Base-by-base conservation (phyloP, 2,329 filamentous ascomycete species). In the Pestalotiopsis sp. region DNA sequence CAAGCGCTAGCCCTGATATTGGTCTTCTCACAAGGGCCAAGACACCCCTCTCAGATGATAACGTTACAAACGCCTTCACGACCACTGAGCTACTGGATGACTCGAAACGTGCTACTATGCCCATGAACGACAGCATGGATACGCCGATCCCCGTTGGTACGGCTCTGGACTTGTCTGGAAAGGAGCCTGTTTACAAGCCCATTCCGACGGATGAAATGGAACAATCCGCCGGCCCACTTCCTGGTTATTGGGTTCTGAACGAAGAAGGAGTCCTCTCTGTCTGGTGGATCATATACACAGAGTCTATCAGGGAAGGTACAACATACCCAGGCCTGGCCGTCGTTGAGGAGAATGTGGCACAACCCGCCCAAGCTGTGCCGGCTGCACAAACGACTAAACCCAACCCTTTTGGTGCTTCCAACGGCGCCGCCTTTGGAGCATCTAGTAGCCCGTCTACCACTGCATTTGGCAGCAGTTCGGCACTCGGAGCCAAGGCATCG, bases 201-300 rank as follows among this genome's bases (percentile, higher is more conserved):
- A 92, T 97, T 68, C 89, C 89, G 23, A 87, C 89, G 1, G 92
- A 96, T 71, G 90, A 97, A 75, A 89, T 97, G 61, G 87, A 92
- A 39, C 88, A 95, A 75, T 97, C 94, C 4, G 87, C 91, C 0
- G 90, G 89, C 1, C 95, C 96, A 13, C 81, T 98, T 9, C 96
- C 96, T 5, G 93, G 91, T 12, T 85, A 97, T 57, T 91, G 96
- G 86, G 87, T 94, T 38, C 84, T 99, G 17, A 98, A 97, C 70
- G 91, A 97, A 72, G 93, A 98, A 75, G 96, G 96, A 72, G 82
- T 97, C 11, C 84, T 99, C 17, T 90, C 89, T 60, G 87, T 90
- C 13, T 99, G 95, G 94, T 98, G 95, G 93, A 82, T 98, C 58
- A 88, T 98, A 23, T 98, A 98, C 81, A 89, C 92, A 45, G 94